Conservation (phyloP, 1,139 yeast genomes). For the Blastobotrys serpentis region DNA sequence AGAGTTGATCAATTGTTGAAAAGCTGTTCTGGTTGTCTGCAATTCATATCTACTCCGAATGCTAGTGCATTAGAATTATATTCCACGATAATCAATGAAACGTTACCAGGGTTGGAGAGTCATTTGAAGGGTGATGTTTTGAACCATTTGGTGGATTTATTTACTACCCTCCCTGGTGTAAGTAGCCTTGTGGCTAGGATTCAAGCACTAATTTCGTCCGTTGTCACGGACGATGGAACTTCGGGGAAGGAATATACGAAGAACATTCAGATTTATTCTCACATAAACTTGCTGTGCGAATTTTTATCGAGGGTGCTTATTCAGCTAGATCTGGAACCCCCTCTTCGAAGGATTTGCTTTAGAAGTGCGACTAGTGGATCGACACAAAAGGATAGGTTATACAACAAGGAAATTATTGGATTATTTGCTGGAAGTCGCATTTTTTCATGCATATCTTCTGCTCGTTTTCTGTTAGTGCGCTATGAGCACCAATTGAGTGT, state of each 20-base stretch:
- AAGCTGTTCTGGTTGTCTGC: neutral
- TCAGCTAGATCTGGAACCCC: slow-evolving; percentile 47
- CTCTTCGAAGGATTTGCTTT: slow-evolving; percentile 4
- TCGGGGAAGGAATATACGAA: slow-evolving; percentile 12
- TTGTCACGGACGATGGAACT: slow-evolving; percentile 5
- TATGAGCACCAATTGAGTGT: slow-evolving; percentile 12
- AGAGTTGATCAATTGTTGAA: slow-evolving; percentile 10
- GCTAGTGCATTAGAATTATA: slow-evolving; percentile 19
- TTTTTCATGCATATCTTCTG: slow-evolving; percentile 20
- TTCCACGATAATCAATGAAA: slow-evolving; percentile 22
- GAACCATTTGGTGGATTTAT: slow-evolving; percentile 13
- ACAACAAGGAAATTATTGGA: slow-evolving; percentile 15
- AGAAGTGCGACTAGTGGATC: slow-evolving; percentile 2
- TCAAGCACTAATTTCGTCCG: slow-evolving; percentile 9
- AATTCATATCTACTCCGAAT: slow-evolving; percentile 12
- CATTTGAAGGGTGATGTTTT: slow-evolving; percentile 10
- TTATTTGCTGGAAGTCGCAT: slow-evolving; percentile 25
- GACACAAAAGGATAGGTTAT: slow-evolving; percentile 7
- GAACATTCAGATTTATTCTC: slow-evolving; percentile 9
- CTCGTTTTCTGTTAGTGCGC: slow-evolving; percentile 17
- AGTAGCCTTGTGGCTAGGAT: slow-evolving; percentile 19
- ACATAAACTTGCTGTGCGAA: slow-evolving; percentile 15
- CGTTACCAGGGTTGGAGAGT: slow-evolving; percentile 21
- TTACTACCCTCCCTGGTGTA: slow-evolving; percentile 23
- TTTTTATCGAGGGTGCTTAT: neutral